These are phyloP conservation scores for Leccinum subfulvum DNA, from an alignment of 1,284 basidiomycete species.

Conservation along the genomic window DNA sequence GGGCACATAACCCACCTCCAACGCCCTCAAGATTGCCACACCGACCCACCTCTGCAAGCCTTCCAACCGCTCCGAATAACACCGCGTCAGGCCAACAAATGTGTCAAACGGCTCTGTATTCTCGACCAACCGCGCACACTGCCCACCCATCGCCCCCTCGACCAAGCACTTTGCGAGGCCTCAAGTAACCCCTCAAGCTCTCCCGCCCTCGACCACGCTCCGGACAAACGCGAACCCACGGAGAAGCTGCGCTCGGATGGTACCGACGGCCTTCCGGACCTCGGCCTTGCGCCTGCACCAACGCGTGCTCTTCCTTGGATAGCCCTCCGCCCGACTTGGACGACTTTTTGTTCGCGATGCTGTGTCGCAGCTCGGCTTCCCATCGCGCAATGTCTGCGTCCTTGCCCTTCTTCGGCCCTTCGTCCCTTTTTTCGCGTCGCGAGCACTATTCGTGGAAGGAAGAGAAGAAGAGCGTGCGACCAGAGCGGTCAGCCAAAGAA, in stretches of 20 bases:
- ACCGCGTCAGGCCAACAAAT: conserved; percentile 68
- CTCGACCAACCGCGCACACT: conserved; percentile 57
- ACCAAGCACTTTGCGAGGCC: conserved; percentile 64
- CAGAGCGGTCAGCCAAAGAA: not conserved
- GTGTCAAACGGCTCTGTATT: conserved; percentile 57
- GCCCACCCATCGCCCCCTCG: conserved; percentile 59
- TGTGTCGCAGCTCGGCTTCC: conserved; percentile 89
- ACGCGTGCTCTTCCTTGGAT: conserved; percentile 81
- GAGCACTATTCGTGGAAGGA: conserved; percentile 49
- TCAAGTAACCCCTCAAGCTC: conserved; percentile 52
- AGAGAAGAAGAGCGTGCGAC: not conserved
- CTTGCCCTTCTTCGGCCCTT: conserved; percentile 73
- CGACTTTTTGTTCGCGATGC: conserved; percentile 72
- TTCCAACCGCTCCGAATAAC: conserved; percentile 71
- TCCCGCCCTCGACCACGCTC: conserved; percentile 50
- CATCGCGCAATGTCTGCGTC: conserved; percentile 86
- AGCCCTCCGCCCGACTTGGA: conserved; percentile 39
- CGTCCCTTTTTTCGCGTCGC: conserved; percentile 57
- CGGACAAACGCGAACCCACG: conserved; percentile 70
- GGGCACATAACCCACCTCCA: conserved; percentile 67
- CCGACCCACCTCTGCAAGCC: conserved; percentile 71
- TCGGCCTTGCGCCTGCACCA: conserved; percentile 77
- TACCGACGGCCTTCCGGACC: conserved; percentile 59
- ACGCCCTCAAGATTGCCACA: conserved; percentile 75
- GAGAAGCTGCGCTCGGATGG: conserved; percentile 54